Percentiles rank a stretch among this genome's conserved stretches.
These are phyloP conservation scores for Clarireedia hainanense DNA, from an alignment of 2,329 filamentous ascomycete genomes.

Conservation along the genomic window DNA sequence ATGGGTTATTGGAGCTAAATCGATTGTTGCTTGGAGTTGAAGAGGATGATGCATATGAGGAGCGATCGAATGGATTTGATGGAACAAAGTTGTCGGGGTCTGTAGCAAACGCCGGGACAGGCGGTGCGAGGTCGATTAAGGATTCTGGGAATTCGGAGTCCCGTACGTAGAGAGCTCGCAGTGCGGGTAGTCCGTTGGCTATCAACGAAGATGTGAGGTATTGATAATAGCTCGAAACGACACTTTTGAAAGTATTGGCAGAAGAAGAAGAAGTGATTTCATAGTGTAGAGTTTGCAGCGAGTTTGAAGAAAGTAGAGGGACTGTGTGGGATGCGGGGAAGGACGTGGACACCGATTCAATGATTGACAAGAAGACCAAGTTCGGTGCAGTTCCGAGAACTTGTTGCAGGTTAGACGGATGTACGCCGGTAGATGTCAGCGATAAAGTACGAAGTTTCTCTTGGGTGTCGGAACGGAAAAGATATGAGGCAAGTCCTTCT, in stretches of 20 bases:
- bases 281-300: conserved; percentile 67
- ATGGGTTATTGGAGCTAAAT: conserved; percentile 30
- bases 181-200: conserved; percentile 62
- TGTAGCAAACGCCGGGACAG: conserved; percentile 43
- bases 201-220: conserved; percentile 82
- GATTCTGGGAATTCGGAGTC: conserved; percentile 77
- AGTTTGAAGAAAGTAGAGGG: conserved; percentile 59
- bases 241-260: conserved; percentile 47
- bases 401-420: conserved; percentile 35
- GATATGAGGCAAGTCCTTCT: conserved; percentile 60
- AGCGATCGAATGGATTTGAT: conserved; percentile 20
- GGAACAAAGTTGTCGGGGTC: conserved; percentile 27
- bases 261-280: conserved; percentile 62
- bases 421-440: conserved; percentile 64
- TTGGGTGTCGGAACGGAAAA: conserved; percentile 53
- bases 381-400: conserved; percentile 35
- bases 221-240: conserved; percentile 63
- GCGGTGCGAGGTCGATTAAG: conserved; percentile 60
- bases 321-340: conserved; percentile 47
- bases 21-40: conserved; percentile 11
- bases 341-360: conserved; percentile 46
- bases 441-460: conserved; percentile 58
- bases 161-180: conserved; percentile 75
- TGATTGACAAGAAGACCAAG: conserved; percentile 42
- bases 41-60: conserved; percentile 21